Evolutionary conservation across 2,329 filamentous ascomycete species (phyloP), one percentile per base, ranked within the genome.

Genomic region (Ascochyta pisi): DNA sequence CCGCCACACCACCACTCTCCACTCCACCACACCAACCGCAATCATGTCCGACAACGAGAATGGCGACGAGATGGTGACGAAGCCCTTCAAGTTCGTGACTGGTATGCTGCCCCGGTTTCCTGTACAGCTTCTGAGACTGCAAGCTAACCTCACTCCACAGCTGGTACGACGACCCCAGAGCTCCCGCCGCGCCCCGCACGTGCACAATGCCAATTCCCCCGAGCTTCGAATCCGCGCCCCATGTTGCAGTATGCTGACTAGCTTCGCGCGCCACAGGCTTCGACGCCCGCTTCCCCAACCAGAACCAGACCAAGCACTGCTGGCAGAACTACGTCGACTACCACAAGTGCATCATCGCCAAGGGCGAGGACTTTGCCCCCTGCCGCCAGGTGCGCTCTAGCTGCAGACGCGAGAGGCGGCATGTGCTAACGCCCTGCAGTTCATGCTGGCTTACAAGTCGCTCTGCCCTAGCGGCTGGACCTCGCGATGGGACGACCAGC

Each of bases 241-340:
- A 46, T 29, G 5, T 35, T 27, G 40, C 38, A 27, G 61, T 49
- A 43, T 63, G 54, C 63, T 69, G 47, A 68, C 64, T 44, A 54
- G 57, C 61, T 62, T 53, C 57, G 57, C 63, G 65, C 62, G 58
- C 46, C 46, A 50, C 64, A 97, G 95, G 95, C 85, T 96, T 96
- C 84, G 95, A 99, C 79, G 95, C 95, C 81, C 94, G 95, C 80
- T 99, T 98, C 84, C 95, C 95, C 76, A 96, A 99, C 86, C 84
- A 88, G 85, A 99, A 99, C 85, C 91, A 95, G 80, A 88, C 93
- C 82, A 97, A 97, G 90, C 93, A 99, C 88, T 99, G 95, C 91
- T 99, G 95, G 95, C 96, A 99, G 81, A 99, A 99, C 87, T 99
- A 99, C 83, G 95, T 99, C 84, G 95, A 99, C 82, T 98, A 99